A percentile compares a stretch with the other conserved stretches of the same genome.
Evolutionary conservation across 148 eudicot species (phyloP).

Genomic region (Nyssa sinensis): DNA sequence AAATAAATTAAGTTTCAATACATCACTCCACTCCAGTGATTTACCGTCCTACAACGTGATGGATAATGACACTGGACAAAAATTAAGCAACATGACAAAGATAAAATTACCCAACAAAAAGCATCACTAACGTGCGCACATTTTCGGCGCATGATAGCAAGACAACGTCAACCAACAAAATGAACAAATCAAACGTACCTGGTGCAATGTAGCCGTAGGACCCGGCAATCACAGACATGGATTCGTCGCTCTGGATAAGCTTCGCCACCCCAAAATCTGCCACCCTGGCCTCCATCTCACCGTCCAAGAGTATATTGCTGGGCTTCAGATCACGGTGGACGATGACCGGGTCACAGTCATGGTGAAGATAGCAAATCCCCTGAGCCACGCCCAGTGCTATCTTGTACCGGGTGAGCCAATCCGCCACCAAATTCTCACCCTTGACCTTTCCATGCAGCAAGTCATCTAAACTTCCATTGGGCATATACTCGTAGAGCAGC

Average conservation of each 20-base stretch:
- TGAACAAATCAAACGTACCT: slow-evolving; percentile 35
- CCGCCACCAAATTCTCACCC: slow-evolving; percentile 55
- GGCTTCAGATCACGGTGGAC: slow-evolving; percentile 93
- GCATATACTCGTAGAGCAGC: slow-evolving; percentile 96
- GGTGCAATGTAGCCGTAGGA: slow-evolving; percentile 99
- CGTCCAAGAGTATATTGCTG: slow-evolving; percentile 75
- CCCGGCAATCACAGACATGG: slow-evolving; percentile 96
- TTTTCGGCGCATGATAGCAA: neutral
- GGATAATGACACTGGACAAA: too few species aligned
- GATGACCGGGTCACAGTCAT: slow-evolving; percentile 90
- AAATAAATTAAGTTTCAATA: too few species aligned
- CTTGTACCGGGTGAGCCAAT: slow-evolving; percentile 82
- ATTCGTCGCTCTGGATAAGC: slow-evolving; percentile 63
- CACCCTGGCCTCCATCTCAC: slow-evolving; percentile 90
- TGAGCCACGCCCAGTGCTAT: slow-evolving; percentile 95
- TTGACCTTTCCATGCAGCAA: slow-evolving; percentile 73
- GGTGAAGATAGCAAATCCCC: slow-evolving; percentile 89
- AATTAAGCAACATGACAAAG: too few species aligned
- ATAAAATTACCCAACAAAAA: too few species aligned
- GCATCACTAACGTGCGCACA: neutral
- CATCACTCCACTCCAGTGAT: too few species aligned
- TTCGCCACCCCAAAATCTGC: slow-evolving; percentile 98
- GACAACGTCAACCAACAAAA: neutral
- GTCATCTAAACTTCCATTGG: slow-evolving; percentile 89
- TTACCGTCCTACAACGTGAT: too few species aligned